Conservation (phyloP, 2,329 filamentous ascomycete genomes). For the Rhynchosporium secalis region DNA sequence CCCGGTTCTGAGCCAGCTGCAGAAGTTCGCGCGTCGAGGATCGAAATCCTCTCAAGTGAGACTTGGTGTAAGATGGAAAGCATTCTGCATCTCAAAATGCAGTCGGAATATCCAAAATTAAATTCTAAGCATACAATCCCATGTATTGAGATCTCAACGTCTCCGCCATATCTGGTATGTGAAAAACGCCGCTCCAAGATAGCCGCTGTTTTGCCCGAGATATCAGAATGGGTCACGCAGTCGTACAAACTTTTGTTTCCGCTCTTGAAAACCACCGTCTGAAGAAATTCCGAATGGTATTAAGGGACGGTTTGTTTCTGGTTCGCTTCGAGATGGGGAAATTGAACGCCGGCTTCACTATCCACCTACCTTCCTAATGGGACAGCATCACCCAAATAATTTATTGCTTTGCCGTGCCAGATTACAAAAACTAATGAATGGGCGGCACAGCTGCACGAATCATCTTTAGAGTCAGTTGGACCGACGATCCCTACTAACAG, state of each 20-base stretch:
- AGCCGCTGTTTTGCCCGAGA: neutral
- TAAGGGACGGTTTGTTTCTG: neutral
- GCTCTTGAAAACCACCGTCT: neutral
- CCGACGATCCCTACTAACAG: neutral
- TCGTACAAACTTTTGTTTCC: constrained; percentile 1
- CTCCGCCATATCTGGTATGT: no score
- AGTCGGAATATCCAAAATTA: neutral
- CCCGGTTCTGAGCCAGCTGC: neutral
- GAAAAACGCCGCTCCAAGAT: no score
- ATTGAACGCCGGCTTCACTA: neutral
- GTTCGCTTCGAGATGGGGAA: no score
- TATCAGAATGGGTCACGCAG: neutral
- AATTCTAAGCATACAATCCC: no score
- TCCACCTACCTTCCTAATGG: neutral
- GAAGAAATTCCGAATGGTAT: neutral
- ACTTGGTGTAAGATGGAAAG: neutral
- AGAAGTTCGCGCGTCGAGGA: neutral
- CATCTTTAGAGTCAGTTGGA: neutral
- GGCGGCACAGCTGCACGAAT: constrained; percentile 1
- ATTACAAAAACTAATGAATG: neutral
- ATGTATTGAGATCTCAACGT: no score
- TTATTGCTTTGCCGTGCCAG: neutral
- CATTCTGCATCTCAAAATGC: neutral
- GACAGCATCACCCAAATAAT: neutral
- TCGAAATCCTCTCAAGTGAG: neutral